phyloP scores from a whole-genome alignment of 495 filamentous ascomycete species.

The Penicillium tannophilum region DNA sequence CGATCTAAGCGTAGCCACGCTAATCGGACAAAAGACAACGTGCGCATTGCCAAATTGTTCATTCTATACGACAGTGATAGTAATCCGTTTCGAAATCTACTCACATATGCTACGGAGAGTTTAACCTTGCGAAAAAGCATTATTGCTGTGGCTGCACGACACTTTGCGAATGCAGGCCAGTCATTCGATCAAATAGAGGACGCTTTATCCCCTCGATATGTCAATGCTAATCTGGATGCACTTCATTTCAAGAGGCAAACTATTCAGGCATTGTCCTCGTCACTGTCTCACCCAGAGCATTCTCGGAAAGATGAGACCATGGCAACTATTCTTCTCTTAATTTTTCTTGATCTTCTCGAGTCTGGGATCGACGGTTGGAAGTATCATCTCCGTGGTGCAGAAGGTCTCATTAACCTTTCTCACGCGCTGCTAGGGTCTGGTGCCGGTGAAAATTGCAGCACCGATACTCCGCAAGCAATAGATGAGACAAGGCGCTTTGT shows the following conservation, averaged over 20 bases:
- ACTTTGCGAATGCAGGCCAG: slow-evolving; percentile 42
- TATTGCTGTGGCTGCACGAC: slow-evolving; percentile 55
- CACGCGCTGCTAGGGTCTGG: slow-evolving; percentile 10
- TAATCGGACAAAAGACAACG: slow-evolving; percentile 39
- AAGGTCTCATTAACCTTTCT: slow-evolving; percentile 37
- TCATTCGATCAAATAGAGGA: slow-evolving; percentile 22
- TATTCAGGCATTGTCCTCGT: slow-evolving; percentile 43
- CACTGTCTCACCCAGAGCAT: slow-evolving; percentile 25
- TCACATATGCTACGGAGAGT: slow-evolving; percentile 46
- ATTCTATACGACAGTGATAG: slow-evolving; percentile 53
- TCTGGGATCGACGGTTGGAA: slow-evolving; percentile 57
- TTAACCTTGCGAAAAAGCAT: slow-evolving; percentile 51
- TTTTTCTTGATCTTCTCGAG: slow-evolving; percentile 60
- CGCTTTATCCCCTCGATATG: slow-evolving; percentile 13
- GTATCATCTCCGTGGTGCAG: slow-evolving; percentile 52
- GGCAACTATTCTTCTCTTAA: slow-evolving; percentile 55
- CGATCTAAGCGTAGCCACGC: neutral
- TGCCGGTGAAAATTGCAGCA: slow-evolving; percentile 17
- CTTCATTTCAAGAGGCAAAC: slow-evolving; percentile 52
- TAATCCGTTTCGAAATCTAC: slow-evolving; percentile 56
- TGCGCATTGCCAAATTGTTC: slow-evolving; percentile 54
- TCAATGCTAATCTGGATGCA: slow-evolving; percentile 42
- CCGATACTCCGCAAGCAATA: neutral
- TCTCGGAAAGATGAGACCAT: slow-evolving; percentile 40
- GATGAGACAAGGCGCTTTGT: slow-evolving; percentile 35